Evolutionary conservation across 2,329 filamentous ascomycete genomes (phyloP).

Genomic region (Ustulina deusta): DNA sequence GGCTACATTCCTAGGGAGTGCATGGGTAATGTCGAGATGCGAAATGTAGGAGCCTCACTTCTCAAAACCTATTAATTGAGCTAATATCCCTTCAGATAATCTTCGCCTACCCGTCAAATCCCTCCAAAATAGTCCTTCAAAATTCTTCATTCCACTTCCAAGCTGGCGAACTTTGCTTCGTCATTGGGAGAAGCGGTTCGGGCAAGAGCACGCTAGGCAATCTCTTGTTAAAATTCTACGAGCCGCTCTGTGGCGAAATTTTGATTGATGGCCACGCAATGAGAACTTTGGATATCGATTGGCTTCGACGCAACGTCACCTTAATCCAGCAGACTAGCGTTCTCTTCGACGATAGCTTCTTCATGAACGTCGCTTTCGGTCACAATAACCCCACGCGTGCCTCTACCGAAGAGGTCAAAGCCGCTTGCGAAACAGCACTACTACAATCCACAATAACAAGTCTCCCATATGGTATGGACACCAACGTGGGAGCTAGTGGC

Average conservation of each 20-base stretch:
- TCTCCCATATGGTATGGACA: slow-evolving; percentile 78
- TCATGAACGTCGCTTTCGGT: slow-evolving; percentile 82
- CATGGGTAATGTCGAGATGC: slow-evolving; percentile 76
- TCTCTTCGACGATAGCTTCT: slow-evolving; percentile 84
- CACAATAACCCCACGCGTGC: slow-evolving; percentile 62
- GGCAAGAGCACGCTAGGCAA: slow-evolving; percentile 92
- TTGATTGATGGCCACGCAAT: slow-evolving; percentile 74
- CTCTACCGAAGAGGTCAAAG: slow-evolving; percentile 66
- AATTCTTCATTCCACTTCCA: slow-evolving; percentile 76
- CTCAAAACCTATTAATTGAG: neutral
- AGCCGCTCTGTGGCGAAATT: slow-evolving; percentile 73
- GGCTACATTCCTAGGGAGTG: slow-evolving; percentile 59
- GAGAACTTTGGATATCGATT: slow-evolving; percentile 71
- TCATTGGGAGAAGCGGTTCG: slow-evolving; percentile 88
- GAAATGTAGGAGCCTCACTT: slow-evolving; percentile 63
- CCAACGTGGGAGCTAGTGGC: slow-evolving; percentile 76
- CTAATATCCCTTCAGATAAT: slow-evolving; percentile 67
- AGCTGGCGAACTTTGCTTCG: slow-evolving; percentile 78
- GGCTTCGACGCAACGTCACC: slow-evolving; percentile 82
- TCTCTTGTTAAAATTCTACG: slow-evolving; percentile 82
- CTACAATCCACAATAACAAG: slow-evolving; percentile 74
- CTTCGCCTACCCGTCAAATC: slow-evolving; percentile 83
- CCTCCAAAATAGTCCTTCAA: slow-evolving; percentile 68
- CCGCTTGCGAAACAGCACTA: slow-evolving; percentile 74
- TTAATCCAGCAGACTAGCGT: slow-evolving; percentile 85